phyloP scores from a whole-genome alignment of 169 alveolate genomes.

The Plasmodium inui region DNA sequence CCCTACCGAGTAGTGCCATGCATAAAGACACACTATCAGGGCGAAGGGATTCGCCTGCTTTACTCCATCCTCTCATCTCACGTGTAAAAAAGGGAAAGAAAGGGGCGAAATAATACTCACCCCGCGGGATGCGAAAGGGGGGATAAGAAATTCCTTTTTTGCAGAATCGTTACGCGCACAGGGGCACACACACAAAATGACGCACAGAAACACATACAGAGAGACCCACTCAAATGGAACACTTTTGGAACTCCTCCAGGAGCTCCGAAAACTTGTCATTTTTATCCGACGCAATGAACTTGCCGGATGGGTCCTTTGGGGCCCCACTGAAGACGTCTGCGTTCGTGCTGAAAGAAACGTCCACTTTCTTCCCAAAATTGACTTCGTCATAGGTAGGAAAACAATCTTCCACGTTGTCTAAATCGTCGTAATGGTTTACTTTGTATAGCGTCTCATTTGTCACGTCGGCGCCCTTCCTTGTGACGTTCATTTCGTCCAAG shows the following conservation, averaged over 20 bases:
- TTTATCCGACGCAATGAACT: constrained; percentile 56
- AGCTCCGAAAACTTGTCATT: constrained; percentile 72
- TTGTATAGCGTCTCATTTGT: background rate
- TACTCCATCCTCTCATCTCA: background rate
- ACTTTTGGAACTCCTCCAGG: constrained; percentile 68
- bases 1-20: constrained; percentile 42
- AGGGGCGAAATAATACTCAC: background rate
- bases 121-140: background rate
- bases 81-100: background rate
- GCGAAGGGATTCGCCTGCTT: background rate
- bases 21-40: constrained; percentile 33
- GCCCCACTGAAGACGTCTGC: background rate
- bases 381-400: background rate
- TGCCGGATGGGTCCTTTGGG: background rate
- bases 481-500: background rate
- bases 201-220: background rate
- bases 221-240: background rate
- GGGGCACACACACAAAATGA: background rate
- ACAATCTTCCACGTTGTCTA: background rate
- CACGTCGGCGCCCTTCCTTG: background rate
- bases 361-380: background rate
- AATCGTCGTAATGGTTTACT: constrained; percentile 9
- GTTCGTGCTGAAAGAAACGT: background rate
- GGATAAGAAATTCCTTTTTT: background rate
- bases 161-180: background rate